phyloP scores from a whole-genome alignment of 495 filamentous ascomycete species.

The Penicillium taxi region DNA sequence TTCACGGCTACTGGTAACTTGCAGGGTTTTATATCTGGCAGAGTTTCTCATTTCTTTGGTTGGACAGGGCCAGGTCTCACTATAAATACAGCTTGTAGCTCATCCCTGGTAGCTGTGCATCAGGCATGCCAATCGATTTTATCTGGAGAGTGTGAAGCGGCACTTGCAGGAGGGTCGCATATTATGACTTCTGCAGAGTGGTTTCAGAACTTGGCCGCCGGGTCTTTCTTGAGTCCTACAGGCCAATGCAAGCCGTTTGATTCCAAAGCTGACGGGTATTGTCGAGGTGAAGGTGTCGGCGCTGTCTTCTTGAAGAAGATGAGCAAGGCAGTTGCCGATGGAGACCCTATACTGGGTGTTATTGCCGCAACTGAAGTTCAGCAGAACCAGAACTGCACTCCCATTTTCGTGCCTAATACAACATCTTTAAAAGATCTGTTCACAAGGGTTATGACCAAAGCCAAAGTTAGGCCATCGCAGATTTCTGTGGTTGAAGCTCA shows the following conservation, averaged over 20 bases:
- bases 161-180: conserved; percentile 38
- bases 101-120: conserved; percentile 36
- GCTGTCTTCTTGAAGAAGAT: conserved; percentile 60
- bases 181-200: conserved; percentile 29
- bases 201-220: conserved; percentile 31
- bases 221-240: conserved; percentile 32
- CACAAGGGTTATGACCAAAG: conserved; percentile 44
- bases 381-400: conserved; percentile 58
- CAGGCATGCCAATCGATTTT: conserved; percentile 30
- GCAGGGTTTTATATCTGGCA: conserved; percentile 29
- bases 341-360: conserved; percentile 55
- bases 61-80: conserved; percentile 42
- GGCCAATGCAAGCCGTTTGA: conserved; percentile 64
- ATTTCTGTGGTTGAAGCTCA: conserved; percentile 71
- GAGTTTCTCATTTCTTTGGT: conserved; percentile 37
- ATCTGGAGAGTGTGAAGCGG: conserved; percentile 30
- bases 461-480: conserved; percentile 52
- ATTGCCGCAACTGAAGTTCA: conserved; percentile 56
- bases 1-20: conserved; percentile 33
- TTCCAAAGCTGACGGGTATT: conserved; percentile 63
- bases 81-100: conserved; percentile 43
- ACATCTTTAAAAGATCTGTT: conserved; percentile 55
- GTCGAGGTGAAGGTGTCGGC: conserved; percentile 58
- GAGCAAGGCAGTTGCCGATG: conserved; percentile 51
- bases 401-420: conserved; percentile 62